Percentiles rank a stretch among this genome's conserved stretches.
These are phyloP conservation scores for Collybiopsis luxurians DNA, from an alignment of 768 basidiomycete genomes.

Conservation along the genomic window DNA sequence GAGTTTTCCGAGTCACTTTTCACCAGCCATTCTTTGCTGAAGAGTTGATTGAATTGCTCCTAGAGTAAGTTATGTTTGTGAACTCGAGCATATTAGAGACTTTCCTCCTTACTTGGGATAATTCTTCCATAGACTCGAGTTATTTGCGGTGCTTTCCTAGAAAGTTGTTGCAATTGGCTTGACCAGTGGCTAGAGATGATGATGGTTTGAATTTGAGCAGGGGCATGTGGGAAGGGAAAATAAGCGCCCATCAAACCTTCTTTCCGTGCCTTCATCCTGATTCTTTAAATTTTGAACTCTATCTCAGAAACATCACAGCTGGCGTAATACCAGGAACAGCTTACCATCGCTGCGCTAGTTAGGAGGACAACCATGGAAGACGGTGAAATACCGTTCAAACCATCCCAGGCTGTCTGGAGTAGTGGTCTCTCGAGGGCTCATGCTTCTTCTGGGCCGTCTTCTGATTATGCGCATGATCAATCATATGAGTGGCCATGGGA, in stretches of 20 bases:
- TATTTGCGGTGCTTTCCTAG: too few relatives aligned
- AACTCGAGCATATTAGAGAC: too few relatives aligned
- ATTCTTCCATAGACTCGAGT: slow-evolving; percentile 38
- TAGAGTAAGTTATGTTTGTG: slow-evolving; percentile 21
- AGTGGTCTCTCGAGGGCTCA: background rate
- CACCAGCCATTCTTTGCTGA: slow-evolving; percentile 72
- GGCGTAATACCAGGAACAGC: too few relatives aligned
- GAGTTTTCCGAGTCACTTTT: slow-evolving; percentile 60
- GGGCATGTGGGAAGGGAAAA: background rate
- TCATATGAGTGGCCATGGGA: slow-evolving; percentile 60
- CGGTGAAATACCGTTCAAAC: background rate
- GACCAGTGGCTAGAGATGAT: background rate
- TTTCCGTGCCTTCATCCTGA: background rate
- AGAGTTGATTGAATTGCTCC: slow-evolving; percentile 55
- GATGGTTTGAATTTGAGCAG: background rate
- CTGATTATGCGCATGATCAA: slow-evolving; percentile 25
- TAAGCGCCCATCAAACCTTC: background rate
- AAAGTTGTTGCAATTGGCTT: too few relatives aligned
- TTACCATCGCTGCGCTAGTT: too few relatives aligned
- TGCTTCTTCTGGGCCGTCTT: background rate
- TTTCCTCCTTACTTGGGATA: slow-evolving; percentile 31
- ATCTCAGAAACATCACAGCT: too few relatives aligned
- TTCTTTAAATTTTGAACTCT: background rate
- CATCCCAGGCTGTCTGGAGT: background rate
- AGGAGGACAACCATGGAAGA: background rate